These are phyloP conservation scores for Suillus clintonianus DNA, from an alignment of 768 basidiomycete species.

Conservation along the genomic window DNA sequence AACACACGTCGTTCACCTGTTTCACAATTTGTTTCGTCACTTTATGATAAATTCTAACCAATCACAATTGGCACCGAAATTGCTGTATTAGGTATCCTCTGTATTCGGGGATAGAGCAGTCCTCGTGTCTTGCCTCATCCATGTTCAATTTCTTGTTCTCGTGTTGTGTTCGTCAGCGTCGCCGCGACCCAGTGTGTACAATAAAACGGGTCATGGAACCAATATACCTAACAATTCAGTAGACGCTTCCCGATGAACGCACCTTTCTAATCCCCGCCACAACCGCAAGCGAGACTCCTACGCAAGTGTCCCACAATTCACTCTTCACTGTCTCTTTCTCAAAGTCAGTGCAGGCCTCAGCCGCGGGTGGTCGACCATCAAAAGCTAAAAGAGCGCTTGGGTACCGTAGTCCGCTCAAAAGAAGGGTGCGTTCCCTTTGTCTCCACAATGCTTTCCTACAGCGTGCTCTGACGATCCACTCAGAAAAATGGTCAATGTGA, in stretches of 20 bases:
- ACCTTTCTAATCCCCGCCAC: conserved; percentile 30
- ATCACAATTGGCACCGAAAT: neutral
- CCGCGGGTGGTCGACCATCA: conserved; percentile 47
- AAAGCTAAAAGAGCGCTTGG: conserved; percentile 50
- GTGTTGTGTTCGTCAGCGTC: conserved; percentile 29
- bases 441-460: neutral
- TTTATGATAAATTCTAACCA: neutral
- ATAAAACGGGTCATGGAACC: neutral
- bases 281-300: conserved; percentile 22
- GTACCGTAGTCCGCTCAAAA: conserved; percentile 58
- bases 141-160: conserved; percentile 31
- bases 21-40: too few relatives aligned
- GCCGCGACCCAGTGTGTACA: conserved; percentile 19
- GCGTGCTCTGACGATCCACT: conserved; percentile 4
- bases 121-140: conserved; percentile 4
- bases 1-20: too few relatives aligned
- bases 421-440: conserved; percentile 49
- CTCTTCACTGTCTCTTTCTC: neutral
- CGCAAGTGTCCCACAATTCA: conserved; percentile 15
- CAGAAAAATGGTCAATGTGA: conserved; percentile 75
- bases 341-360: conserved; percentile 19
- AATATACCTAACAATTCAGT: neutral
- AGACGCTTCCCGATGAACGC: conserved; percentile 20
- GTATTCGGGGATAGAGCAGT: neutral
- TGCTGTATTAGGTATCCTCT: conserved; percentile 11